Base-by-base conservation (phyloP, 495 filamentous ascomycete genomes). In the Penicillium alfredii region DNA sequence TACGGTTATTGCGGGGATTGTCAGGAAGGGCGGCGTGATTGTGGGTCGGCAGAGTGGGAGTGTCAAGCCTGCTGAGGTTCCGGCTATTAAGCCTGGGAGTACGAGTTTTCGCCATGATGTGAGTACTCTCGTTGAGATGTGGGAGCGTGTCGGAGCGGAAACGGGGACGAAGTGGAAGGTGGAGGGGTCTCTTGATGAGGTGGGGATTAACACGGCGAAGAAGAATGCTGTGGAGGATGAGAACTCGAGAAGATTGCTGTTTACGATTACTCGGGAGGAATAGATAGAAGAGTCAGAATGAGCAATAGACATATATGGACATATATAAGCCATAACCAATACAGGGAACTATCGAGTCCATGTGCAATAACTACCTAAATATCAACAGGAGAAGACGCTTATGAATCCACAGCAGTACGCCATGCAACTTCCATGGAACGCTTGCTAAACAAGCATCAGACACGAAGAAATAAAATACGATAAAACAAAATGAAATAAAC, bases 91-190 rank as follows among this genome's bases (percentile, higher is more conserved):
- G 30, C 22, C 42, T 3, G 42, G 35, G 12, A 34, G 13, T 13
- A 39, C 42, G 1, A 46, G 38, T 18, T 46, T 37, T 21, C 22
- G 42, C 18, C 47, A 50, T 38, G 37, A 50, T 42, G 24, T 40
- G n/a, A 25, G 10, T 2, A 41, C 36, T 4, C 38, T 42, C 24
- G 35, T 9, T 10, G 30, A 40, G 33, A n/a, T 53, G 31, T 53
- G 49, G 45, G 41, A 41, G 6, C 26, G 35, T 15, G 45, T 49
- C 12, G 45, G 49, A 12, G 21, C 15, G 10, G 35, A 45, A 26
- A 53, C 45, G 5, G 40, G 36, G 4, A 46, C 45, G 1, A 37
- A 34, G 16, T 53, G 49, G 49, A 35, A 29, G 38, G 38, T 41
- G 6, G 40, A 49, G 10, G 40, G 42, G 3, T 24, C 24, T 8